Conservation (phyloP, 306 rosid genomes). For the Begonia peltatifolia region DNA sequence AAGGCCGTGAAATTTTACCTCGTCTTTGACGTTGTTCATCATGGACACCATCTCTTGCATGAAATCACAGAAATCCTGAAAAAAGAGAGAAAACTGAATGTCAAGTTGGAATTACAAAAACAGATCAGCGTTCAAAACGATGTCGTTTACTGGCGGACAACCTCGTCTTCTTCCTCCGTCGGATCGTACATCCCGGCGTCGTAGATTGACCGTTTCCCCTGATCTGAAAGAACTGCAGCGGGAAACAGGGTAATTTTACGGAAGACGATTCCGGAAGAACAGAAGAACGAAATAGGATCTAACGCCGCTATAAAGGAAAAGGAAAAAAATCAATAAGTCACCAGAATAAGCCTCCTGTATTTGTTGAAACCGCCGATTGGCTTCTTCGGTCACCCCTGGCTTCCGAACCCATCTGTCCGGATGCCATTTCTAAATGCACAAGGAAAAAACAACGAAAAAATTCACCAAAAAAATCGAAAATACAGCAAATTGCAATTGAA, state of each 20-base stretch:
- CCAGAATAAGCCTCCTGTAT: slow-evolving; percentile 94
- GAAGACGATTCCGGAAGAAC: slow-evolving; percentile 1
- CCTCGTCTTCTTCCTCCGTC: slow-evolving; percentile 67
- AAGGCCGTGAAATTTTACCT: slow-evolving; percentile 27
- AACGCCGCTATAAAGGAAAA: slow-evolving; percentile 2
- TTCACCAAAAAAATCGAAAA: background rate
- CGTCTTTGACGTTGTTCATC: slow-evolving; percentile 79
- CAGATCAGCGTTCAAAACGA: slow-evolving; percentile 11
- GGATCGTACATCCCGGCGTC: slow-evolving; percentile 86
- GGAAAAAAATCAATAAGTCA: slow-evolving; percentile 5
- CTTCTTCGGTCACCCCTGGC: slow-evolving; percentile 50
- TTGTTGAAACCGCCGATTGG: slow-evolving; percentile 78
- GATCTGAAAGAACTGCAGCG: slow-evolving; percentile 72
- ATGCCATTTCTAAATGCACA: slow-evolving; percentile 66
- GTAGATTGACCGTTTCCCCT: slow-evolving; percentile 73
- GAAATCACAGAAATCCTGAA: slow-evolving; percentile 78
- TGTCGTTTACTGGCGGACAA: slow-evolving; percentile 18
- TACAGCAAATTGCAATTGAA: background rate
- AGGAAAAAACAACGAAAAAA: background rate
- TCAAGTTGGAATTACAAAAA: background rate
- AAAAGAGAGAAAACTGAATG: background rate
- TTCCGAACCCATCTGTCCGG: slow-evolving; percentile 68
- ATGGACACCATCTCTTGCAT: slow-evolving; percentile 86
- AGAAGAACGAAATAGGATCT: background rate
- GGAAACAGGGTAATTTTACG: slow-evolving; percentile 5